Conservation (phyloP, 1,139 yeast species). For the Debaryomycetaceae sp. region DNA sequence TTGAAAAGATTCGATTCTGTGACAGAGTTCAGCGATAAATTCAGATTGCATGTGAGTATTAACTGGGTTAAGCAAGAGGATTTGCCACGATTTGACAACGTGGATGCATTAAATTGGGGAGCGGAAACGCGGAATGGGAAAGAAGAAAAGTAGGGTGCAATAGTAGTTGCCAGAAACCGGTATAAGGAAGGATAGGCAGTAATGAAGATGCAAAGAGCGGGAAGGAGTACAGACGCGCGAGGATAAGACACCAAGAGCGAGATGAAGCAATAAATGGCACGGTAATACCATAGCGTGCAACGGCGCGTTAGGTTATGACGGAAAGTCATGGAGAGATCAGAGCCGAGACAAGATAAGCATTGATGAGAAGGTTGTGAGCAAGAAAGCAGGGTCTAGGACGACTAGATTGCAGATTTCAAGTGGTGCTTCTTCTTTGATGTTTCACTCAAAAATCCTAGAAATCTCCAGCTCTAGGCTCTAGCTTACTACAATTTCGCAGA, state of each 20-base stretch:
- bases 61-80: not conserved
- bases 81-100: not conserved
- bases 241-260: constrained; percentile 10
- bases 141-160: constrained; percentile 13
- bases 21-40: constrained; percentile 2
- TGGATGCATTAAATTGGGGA: not conserved
- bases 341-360: too few species aligned
- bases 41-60: not conserved
- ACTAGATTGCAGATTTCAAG: too few species aligned
- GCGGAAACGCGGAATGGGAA: not conserved
- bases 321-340: too few species aligned
- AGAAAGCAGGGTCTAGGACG: too few species aligned
- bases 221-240: constrained; percentile 10
- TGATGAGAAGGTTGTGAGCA: too few species aligned
- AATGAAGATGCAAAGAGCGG: constrained; percentile 11
- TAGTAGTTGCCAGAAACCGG: constrained; percentile 3
- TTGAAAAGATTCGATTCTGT: constrained; percentile 3
- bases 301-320: too few species aligned
- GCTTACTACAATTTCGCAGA: too few species aligned
- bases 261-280: too few species aligned
- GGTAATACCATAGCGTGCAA: too few species aligned
- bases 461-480: too few species aligned
- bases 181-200: constrained; percentile 8
- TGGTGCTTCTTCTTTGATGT: too few species aligned
- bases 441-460: too few species aligned